Evolutionary conservation across 2,329 filamentous ascomycete species (phyloP).

Genomic region (Dendryphion nanum): DNA sequence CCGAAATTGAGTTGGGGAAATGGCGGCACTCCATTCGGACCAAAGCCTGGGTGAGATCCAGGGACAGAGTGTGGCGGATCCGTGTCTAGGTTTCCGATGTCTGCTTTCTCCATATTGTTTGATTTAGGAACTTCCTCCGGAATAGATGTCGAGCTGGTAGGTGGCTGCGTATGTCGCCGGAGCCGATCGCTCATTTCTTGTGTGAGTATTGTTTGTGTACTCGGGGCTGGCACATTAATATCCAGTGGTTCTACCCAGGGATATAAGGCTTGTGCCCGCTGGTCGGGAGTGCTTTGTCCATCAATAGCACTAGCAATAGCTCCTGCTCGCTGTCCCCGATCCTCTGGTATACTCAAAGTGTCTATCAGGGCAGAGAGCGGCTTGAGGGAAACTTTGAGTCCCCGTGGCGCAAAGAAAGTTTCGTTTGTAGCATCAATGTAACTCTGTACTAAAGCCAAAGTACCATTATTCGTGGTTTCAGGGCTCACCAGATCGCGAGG

Average conservation of each 20-base stretch:
- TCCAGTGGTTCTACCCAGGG: slow-evolving; percentile 32
- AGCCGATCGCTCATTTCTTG: slow-evolving; percentile 17
- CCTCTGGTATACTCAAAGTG: slow-evolving; percentile 17
- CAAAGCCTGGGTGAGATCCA: background rate
- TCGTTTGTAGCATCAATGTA: slow-evolving; percentile 30
- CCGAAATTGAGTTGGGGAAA: background rate
- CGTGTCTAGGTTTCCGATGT: slow-evolving; percentile 8
- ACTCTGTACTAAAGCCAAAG: slow-evolving; percentile 14
- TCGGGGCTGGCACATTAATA: slow-evolving; percentile 16
- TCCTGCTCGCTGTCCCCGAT: slow-evolving; percentile 20
- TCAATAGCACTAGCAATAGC: slow-evolving; percentile 18
- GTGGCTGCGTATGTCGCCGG: background rate
- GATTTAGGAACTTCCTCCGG: background rate
- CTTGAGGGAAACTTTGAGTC: slow-evolving; percentile 23
- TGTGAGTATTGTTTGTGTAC: slow-evolving; percentile 12
- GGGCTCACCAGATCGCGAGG: slow-evolving; percentile 8
- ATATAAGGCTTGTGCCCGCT: slow-evolving; percentile 23
- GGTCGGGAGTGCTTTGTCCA: slow-evolving; percentile 7
- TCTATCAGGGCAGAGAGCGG: slow-evolving; percentile 21
- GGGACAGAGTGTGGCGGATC: slow-evolving; percentile 26
- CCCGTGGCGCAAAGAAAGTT: slow-evolving; percentile 33
- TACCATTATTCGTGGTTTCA: background rate
- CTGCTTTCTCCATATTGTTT: background rate
- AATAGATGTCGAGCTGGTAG: background rate
- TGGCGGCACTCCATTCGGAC: background rate